Conservation (phyloP, 176 grass and related monocot species). For the Oryza australiensis region DNA sequence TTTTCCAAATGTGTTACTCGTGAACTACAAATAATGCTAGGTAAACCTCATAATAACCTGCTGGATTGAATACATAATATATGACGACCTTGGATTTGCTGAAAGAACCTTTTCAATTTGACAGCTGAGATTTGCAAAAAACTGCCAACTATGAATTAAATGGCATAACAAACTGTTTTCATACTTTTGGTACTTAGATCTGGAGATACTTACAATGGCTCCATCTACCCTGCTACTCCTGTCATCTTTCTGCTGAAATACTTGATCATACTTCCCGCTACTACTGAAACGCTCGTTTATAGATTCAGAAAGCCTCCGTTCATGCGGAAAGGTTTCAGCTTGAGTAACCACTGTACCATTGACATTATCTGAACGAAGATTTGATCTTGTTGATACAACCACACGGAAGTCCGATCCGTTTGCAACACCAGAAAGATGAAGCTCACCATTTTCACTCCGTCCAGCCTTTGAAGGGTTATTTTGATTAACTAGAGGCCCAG, state of each 20-base stretch:
- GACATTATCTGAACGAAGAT: conserved; percentile 35
- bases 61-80: conserved; percentile 5
- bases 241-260: conserved; percentile 57
- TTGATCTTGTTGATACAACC: conserved; percentile 39
- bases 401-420: conserved; percentile 32
- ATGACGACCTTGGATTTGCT: not conserved
- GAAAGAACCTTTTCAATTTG: not conserved
- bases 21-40: conserved; percentile 6
- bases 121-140: not conserved
- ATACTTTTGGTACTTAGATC: not conserved
- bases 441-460: conserved; percentile 41
- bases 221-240: conserved; percentile 47
- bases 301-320: conserved; percentile 68
- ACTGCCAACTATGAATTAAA: not conserved
- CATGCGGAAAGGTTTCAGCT: conserved; percentile 50
- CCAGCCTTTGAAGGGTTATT: conserved; percentile 49
- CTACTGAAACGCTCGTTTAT: conserved; percentile 58
- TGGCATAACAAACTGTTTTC: not conserved
- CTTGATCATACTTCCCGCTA: conserved; percentile 63
- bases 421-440: conserved; percentile 37
- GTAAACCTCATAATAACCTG: conserved; percentile 12
- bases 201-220: conserved; percentile 59
- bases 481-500: conserved; percentile 84
- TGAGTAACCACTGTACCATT: conserved; percentile 26
- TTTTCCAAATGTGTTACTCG: not conserved